Conservation (phyloP, 1,139 yeast genomes). For the Scheffersomyces stambukii region DNA sequence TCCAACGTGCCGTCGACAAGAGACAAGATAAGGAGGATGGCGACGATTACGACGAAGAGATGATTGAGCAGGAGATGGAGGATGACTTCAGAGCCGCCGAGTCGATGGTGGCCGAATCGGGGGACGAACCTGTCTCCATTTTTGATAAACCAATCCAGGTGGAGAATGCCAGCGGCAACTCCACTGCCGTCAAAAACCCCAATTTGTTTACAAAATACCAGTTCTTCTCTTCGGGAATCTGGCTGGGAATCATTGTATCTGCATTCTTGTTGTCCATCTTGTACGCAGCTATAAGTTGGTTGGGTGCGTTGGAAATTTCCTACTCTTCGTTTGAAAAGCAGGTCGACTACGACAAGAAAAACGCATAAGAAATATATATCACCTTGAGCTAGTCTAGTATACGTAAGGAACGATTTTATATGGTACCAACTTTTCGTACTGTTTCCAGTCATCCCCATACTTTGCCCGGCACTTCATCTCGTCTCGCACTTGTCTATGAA, state of each 20-base stretch:
- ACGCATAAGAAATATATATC: slow-evolving; percentile 31
- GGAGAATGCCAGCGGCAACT: slow-evolving; percentile 7
- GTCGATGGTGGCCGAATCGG: slow-evolving; percentile 26
- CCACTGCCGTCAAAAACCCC: slow-evolving; percentile 10
- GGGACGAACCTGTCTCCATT: slow-evolving; percentile 19
- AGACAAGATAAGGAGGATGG: slow-evolving; percentile 9
- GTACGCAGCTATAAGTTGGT: slow-evolving; percentile 56
- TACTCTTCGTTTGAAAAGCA: slow-evolving; percentile 72
- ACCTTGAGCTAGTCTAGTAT: too few relatives aligned
- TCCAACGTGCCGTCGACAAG: slow-evolving; percentile 10
- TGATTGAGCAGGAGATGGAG: slow-evolving; percentile 27
- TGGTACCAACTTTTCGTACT: slow-evolving; percentile 77
- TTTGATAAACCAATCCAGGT: too few relatives aligned
- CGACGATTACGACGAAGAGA: slow-evolving; percentile 13
- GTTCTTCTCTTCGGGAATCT: slow-evolving; percentile 54
- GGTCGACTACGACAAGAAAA: slow-evolving; percentile 59
- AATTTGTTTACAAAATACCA: slow-evolving; percentile 38
- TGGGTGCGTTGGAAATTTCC: slow-evolving; percentile 58
- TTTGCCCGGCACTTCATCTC: slow-evolving; percentile 85
- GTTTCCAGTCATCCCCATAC: slow-evolving; percentile 82
- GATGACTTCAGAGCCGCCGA: slow-evolving; percentile 32
- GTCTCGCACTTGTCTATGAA: slow-evolving; percentile 89
- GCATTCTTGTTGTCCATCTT: slow-evolving; percentile 49
- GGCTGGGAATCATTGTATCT: slow-evolving; percentile 61
- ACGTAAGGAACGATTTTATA: slow-evolving; percentile 87